These are phyloP conservation scores for Trichophyton rubrum DNA, from an alignment of 2,329 filamentous ascomycete species.

Conservation along the genomic window DNA sequence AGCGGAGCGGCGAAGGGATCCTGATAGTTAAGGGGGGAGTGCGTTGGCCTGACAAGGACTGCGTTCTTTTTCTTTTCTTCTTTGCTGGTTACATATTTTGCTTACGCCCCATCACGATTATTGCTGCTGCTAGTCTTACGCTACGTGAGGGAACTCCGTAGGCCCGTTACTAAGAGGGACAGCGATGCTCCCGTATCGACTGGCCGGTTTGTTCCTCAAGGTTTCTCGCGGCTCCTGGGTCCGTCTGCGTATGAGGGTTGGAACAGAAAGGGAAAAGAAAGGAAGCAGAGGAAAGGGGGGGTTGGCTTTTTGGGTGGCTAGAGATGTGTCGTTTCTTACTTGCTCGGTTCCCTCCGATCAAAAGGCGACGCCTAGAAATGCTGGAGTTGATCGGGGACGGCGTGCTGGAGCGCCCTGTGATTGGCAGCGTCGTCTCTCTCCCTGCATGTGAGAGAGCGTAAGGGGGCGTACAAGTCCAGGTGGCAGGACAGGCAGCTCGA, in stretches of 20 bases:
- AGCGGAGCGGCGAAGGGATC: background rate
- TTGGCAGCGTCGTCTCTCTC: slow-evolving; percentile 3
- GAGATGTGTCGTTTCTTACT: background rate
- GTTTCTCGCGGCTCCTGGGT: background rate
- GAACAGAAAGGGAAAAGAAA: too few relatives aligned
- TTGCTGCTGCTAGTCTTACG: slow-evolving; percentile 3
- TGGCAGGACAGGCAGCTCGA: too few relatives aligned
- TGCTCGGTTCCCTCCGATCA: background rate
- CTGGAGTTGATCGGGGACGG: background rate
- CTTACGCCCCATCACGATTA: slow-evolving; percentile 4
- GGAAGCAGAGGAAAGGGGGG: background rate
- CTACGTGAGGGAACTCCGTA: slow-evolving; percentile 1
- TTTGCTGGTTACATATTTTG: slow-evolving; percentile 2
- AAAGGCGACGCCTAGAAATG: background rate
- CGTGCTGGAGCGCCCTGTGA: background rate
- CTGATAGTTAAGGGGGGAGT: background rate
- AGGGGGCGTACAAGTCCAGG: background rate
- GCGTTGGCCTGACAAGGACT: slow-evolving; percentile 5
- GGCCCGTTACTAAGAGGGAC: background rate
- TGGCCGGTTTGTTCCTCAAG: background rate
- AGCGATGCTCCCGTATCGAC: background rate
- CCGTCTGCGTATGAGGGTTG: background rate
- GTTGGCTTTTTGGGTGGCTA: background rate
- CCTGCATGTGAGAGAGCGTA: background rate
- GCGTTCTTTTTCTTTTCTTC: background rate